Percentiles rank a stretch among this genome's conserved stretches.
Conservation (phyloP, 441 rosid species). For the Arabidopsis lyrata region DNA sequence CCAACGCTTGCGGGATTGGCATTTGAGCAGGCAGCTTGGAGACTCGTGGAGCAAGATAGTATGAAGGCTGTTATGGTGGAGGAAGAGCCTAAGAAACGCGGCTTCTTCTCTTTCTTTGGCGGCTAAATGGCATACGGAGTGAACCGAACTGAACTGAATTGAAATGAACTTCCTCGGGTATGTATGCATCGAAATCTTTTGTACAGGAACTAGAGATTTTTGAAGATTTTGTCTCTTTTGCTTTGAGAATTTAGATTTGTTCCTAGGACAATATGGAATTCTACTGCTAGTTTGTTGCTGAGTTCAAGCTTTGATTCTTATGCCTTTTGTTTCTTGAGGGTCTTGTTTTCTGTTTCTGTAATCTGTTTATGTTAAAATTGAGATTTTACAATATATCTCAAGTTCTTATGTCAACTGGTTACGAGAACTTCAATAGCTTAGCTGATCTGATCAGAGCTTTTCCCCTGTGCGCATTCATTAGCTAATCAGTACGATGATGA, state of each 20-base stretch:
- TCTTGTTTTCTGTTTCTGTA: conserved; percentile 28
- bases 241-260: conserved; percentile 33
- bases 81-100: conserved; percentile 91
- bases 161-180: conserved; percentile 36
- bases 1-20: conserved; percentile 98
- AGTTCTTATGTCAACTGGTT: conserved; percentile 25
- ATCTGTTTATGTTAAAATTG: background rate
- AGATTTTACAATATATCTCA: conserved; percentile 33
- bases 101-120: conserved; percentile 91
- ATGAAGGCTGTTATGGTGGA: conserved; percentile 96
- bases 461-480: background rate
- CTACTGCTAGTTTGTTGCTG: conserved; percentile 39
- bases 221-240: conserved; percentile 38
- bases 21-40: conserved; percentile 98
- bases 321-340: conserved; percentile 31
- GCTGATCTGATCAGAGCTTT: conserved; percentile 3
- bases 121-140: conserved; percentile 42
- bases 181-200: conserved; percentile 37
- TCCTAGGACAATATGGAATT: conserved; percentile 31
- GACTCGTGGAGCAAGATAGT: conserved; percentile 94
- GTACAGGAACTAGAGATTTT: conserved; percentile 48
- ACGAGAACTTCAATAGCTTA: background rate
- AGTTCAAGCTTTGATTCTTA: conserved; percentile 37
- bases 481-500: background rate
- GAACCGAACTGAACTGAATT: background rate